Evolutionary conservation across 331 rosid species (phyloP).

Genomic region (Acacia concinna): DNA sequence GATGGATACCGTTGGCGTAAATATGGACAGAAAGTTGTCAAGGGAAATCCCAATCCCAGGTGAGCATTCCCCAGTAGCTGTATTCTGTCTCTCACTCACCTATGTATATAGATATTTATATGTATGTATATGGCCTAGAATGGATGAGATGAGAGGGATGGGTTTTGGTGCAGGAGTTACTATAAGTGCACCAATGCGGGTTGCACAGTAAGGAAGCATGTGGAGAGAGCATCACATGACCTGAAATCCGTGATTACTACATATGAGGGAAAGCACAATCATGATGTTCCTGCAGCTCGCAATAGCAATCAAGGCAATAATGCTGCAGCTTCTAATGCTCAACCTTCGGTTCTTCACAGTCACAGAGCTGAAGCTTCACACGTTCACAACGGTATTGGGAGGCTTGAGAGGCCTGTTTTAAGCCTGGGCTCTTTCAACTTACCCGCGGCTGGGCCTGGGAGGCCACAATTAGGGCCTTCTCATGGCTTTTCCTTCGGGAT

Average conservation of each 20-base stretch:
- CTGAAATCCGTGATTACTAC: slow-evolving; percentile 89
- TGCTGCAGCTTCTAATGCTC: slow-evolving; percentile 51
- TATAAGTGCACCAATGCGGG: slow-evolving; percentile 91
- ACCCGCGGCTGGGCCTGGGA: slow-evolving; percentile 42
- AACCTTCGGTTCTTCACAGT: slow-evolving; percentile 34
- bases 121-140: not conserved
- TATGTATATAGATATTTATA: not conserved
- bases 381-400: slow-evolving; percentile 58
- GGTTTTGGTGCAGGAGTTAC: slow-evolving; percentile 75
- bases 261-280: slow-evolving; percentile 92
- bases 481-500: slow-evolving; percentile 74
- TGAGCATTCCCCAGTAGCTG: slow-evolving; percentile 25
- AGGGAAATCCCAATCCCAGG: slow-evolving; percentile 99
- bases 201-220: slow-evolving; percentile 95
- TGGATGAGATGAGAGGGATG: slow-evolving; percentile 16
- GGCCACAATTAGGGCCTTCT: slow-evolving; percentile 68
- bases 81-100: not conserved
- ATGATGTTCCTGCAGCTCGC: slow-evolving; percentile 86
- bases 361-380: slow-evolving; percentile 75
- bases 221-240: slow-evolving; percentile 93
- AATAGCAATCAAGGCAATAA: slow-evolving; percentile 75
- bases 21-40: slow-evolving; percentile 96
- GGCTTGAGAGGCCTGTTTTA: slow-evolving; percentile 63
- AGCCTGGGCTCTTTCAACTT: slow-evolving; percentile 56
- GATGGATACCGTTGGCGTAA: slow-evolving; percentile 99